Base-by-base conservation (phyloP, 495 filamentous ascomycete species). In the Podospora bellae-mahoneyi region DNA sequence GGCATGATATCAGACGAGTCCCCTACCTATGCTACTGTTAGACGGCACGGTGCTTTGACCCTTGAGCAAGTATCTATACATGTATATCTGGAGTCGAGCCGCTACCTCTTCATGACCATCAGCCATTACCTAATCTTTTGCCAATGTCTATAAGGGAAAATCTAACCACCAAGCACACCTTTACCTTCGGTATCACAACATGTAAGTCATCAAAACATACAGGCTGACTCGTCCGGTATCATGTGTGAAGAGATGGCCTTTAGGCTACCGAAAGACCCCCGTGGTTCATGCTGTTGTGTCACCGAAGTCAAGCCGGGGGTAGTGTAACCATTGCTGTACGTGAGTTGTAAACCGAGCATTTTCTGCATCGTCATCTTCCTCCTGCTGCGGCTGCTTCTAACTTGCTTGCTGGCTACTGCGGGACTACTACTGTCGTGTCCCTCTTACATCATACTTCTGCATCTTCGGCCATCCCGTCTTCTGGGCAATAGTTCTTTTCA, bases 391-490 rank as follows among this genome's bases (percentile, higher is more conserved):
- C 15, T 48, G 39, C 39, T 48, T 48, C 39, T 48, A 13, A 16
- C 39, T 48, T 48, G 39, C 39, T 48, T 48, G 39, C 39, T 48
- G 7, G 39, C 10, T 48, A 13, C 39, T 48, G 39, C 39, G 39
- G 2, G 39, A 32, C 39, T 48, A 48, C 39, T 16, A 16, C 39
- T 48, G 39, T 48, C 39, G 39, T 48, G 13, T 16, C 39, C 13
- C 39, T 5, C n/a, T 58, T 19, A 58, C 55, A 58, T 58, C 55
- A 58, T 58, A 58, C 55, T 48, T 48, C 16, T 19, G 55, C 55
- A 58, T 58, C n/a, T 23, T 26, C 55, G 55, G 55, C n/a, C 7
- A 58, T 26, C 23, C 55, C 55, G n/a, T 58, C n/a, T 48, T 48
- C 10, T 5, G 39, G 39, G 15, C 39, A 26, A 20, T 20, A 15